phyloP scores from a whole-genome alignment of 345 rosid genomes.

The Excoecaria cochinchinensis region DNA sequence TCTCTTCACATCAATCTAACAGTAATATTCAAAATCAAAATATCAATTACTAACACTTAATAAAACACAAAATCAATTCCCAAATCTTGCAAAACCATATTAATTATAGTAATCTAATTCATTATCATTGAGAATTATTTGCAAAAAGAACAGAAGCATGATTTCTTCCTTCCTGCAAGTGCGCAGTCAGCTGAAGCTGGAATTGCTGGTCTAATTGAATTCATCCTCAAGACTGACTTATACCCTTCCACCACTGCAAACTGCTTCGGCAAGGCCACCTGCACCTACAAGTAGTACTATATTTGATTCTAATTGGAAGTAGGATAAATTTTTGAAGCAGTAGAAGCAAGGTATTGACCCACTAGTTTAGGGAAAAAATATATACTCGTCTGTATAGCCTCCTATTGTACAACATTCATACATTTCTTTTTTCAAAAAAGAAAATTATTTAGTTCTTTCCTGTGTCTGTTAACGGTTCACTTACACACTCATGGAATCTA shows the following conservation, averaged over 20 bases:
- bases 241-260: constrained; percentile 69
- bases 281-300: constrained; percentile 12
- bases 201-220: constrained; percentile 90
- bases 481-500: too few relatives aligned
- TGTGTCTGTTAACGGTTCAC: background rate
- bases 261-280: constrained; percentile 36
- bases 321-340: constrained; percentile 28
- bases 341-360: constrained; percentile 12
- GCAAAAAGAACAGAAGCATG: constrained; percentile 98
- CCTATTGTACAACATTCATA: constrained; percentile 42
- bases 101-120: too few relatives aligned
- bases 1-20: constrained; percentile 20
- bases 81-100: constrained; percentile 33
- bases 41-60: constrained; percentile 3
- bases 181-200: constrained; percentile 95
- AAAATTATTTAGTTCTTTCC: background rate
- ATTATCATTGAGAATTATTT: constrained; percentile 51
- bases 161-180: constrained; percentile 91
- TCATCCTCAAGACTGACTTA: constrained; percentile 75
- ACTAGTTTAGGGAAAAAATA: constrained; percentile 8
- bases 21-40: constrained; percentile 16
- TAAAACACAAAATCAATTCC: constrained; percentile 19
- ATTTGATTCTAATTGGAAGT: constrained; percentile 40
- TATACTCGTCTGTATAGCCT: constrained; percentile 30
- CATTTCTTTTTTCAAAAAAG: background rate